Conservation (phyloP, 1,284 basidiomycete species). For the Heterobasidion occidentale region DNA sequence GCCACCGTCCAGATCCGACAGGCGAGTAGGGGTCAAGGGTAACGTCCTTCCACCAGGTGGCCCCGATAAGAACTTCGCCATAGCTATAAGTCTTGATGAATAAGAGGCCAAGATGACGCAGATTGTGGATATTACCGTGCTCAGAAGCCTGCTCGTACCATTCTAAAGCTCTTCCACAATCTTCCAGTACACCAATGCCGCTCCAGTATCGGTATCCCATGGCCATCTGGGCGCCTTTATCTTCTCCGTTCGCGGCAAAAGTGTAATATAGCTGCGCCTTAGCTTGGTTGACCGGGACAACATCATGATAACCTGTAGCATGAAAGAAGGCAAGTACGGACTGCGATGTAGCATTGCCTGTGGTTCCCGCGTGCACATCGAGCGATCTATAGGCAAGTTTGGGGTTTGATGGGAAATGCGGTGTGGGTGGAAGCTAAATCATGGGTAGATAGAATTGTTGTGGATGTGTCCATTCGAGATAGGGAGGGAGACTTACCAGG, state of each 20-base stretch:
- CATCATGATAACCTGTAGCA: slow-evolving; percentile 72
- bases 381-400: slow-evolving; percentile 54
- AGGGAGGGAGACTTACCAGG: slow-evolving; percentile 45
- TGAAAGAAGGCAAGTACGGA: slow-evolving; percentile 82
- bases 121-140: slow-evolving; percentile 42
- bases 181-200: slow-evolving; percentile 86
- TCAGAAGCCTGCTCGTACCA: slow-evolving; percentile 89
- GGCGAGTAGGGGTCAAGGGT: slow-evolving; percentile 72
- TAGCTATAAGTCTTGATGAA: slow-evolving; percentile 38
- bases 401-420: slow-evolving; percentile 54
- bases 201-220: slow-evolving; percentile 94
- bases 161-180: slow-evolving; percentile 72
- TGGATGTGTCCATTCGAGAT: slow-evolving; percentile 1
- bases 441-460: neutral
- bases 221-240: slow-evolving; percentile 87
- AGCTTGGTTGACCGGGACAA: slow-evolving; percentile 61
- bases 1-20: slow-evolving; percentile 90
- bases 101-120: neutral
- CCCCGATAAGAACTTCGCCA: slow-evolving; percentile 69
- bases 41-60: slow-evolving; percentile 89
- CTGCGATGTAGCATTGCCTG: slow-evolving; percentile 81
- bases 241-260: slow-evolving; percentile 83
- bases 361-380: slow-evolving; percentile 50
- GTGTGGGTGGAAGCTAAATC: slow-evolving; percentile 62
- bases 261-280: slow-evolving; percentile 90